Percentiles rank a stretch among this genome's conserved stretches.
phyloP scores from a whole-genome alignment of 441 rosid species.

The Omphalea diandra region DNA sequence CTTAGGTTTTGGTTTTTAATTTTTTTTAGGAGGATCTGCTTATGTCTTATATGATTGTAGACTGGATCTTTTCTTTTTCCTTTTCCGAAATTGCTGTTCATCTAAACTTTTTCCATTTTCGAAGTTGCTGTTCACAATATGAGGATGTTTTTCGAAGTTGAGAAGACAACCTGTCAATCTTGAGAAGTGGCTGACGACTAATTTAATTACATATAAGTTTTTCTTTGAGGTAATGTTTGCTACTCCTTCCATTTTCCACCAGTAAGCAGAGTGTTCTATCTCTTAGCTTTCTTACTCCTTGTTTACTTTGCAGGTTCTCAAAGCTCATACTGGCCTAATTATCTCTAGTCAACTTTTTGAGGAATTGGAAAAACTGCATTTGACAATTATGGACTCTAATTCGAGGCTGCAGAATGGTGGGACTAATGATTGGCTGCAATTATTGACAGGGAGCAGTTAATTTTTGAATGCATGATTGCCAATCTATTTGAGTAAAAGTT shows the following conservation, averaged over 20 bases:
- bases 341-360: slow-evolving; percentile 60
- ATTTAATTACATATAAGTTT: slow-evolving; percentile 52
- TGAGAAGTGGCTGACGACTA: slow-evolving; percentile 79
- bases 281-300: neutral
- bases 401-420: slow-evolving; percentile 67
- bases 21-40: too few relatives aligned
- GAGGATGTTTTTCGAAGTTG: too few relatives aligned
- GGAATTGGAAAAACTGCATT: slow-evolving; percentile 72
- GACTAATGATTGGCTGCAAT: slow-evolving; percentile 12
- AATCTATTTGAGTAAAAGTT: slow-evolving; percentile 93
- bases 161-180: slow-evolving; percentile 73
- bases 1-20: too few relatives aligned
- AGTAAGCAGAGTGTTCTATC: neutral
- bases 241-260: neutral
- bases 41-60: too few relatives aligned
- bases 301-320: slow-evolving; percentile 53
- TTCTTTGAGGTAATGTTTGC: slow-evolving; percentile 69
- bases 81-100: too few relatives aligned
- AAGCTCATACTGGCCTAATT: slow-evolving; percentile 51
- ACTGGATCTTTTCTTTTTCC: too few relatives aligned
- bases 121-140: too few relatives aligned
- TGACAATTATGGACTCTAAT: slow-evolving; percentile 50
- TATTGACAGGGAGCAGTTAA: slow-evolving; percentile 79
- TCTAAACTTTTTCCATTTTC: too few relatives aligned
- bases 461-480: slow-evolving; percentile 95